Evolutionary conservation across 2,329 filamentous ascomycete genomes (phyloP), one percentile per base, ranked within the genome.

Genomic region (Fusarium odoratissimum): DNA sequence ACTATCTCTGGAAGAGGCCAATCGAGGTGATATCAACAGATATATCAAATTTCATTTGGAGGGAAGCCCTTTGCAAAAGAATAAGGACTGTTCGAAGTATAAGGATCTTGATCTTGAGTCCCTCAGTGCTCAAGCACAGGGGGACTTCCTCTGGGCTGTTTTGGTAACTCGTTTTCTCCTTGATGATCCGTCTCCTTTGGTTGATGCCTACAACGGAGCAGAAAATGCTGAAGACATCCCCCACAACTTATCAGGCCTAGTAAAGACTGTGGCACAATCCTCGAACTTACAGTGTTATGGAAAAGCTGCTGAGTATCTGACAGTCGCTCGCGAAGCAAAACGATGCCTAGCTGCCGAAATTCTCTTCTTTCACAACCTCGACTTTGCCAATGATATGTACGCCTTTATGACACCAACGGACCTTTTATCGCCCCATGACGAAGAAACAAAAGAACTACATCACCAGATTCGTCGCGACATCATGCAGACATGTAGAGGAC

Each of bases 61-160:
- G 10, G 9, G 19, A n/a, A 38, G 33, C 10, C 19, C 25, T 17
- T 8, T n/a, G 6, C 19, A 21, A 16, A 52, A 19, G 13, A n/a
- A 23, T 17, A 21, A 11, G 30, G 11, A 11, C 19, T 8, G 6
- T 33, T 25, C 46, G 12, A 8, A 2, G 42, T 59, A 33, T 16
- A 71, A 9, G 33, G 49, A 52, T 38, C 33, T 49, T 49, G 21
- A 33, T 49, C 31, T 72, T 5, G 19, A 56, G 1, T 25, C 37
- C 8, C 64, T 77, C 19, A 30, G 52, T 3, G n/a, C 44, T 6
- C 61, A 55, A 23, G 59, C 74, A 2, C 37, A 67, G 14, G 74
- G 74, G 1, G 65, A 75, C 3, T 77, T 77, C 31, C 66, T 77
- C 0, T 76, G 71, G 74, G 73, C 72, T 11, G 68, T 75, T n/a